Percentiles rank a stretch among this genome's conserved stretches.
These are phyloP conservation scores for Chlamydomonas reinhardtii DNA, from an alignment of 163 green algal genomes.

Conservation along the genomic window DNA sequence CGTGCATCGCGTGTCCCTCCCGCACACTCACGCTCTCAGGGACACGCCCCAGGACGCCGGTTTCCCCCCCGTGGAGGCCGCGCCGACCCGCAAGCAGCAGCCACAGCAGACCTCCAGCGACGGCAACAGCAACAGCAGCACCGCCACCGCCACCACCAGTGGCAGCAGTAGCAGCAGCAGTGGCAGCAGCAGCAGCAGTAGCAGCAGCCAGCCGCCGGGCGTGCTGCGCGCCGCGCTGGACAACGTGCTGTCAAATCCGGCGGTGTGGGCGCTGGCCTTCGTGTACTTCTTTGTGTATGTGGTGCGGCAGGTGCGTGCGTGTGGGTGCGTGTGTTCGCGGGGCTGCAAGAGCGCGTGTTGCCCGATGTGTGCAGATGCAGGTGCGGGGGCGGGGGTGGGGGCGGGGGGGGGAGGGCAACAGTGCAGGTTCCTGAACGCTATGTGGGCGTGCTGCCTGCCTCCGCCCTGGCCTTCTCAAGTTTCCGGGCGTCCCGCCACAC, in stretches of 20 bases:
- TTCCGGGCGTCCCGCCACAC: no score
- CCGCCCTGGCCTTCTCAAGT: no score
- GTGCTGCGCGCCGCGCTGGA: constrained; percentile 48
- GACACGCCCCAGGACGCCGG: constrained; percentile 64
- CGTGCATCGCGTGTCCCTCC: no score
- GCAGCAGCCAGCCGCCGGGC: no score
- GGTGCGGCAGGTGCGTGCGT: constrained; percentile 60
- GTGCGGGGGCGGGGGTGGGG: neutral
- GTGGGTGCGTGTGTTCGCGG: neutral
- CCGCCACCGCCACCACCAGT: neutral
- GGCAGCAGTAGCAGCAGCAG: constrained; percentile 13
- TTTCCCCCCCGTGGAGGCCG: constrained; percentile 43
- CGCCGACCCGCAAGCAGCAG: neutral
- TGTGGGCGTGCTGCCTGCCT: no score
- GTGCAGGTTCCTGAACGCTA: no score
- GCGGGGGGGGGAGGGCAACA: no score
- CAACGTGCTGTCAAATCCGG: constrained; percentile 70
- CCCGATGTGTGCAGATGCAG: no score
- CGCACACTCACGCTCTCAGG: neutral
- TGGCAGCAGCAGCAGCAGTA: constrained; percentile 31
- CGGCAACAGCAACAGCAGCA: neutral
- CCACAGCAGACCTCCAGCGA: neutral
- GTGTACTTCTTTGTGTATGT: constrained; percentile 87
- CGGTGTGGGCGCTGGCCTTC: constrained; percentile 76
- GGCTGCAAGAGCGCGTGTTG: neutral